A percentile compares a stretch with the other conserved stretches of the same genome.
Conservation (phyloP, 139 green algal species). For the Raphidocelis subcapitata region DNA sequence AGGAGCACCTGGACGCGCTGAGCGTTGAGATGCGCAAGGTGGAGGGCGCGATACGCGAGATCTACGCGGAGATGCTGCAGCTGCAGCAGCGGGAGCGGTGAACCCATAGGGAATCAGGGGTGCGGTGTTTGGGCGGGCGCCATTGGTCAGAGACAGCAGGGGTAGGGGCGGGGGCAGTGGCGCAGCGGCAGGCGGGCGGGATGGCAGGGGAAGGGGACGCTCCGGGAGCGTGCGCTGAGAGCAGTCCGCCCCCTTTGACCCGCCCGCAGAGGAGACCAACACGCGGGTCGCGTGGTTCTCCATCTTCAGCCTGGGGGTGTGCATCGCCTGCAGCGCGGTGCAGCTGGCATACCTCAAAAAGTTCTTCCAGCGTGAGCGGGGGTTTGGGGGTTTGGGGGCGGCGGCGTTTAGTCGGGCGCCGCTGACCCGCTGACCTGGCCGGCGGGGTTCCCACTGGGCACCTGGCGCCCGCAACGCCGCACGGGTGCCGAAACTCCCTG, state of each 20-base stretch:
- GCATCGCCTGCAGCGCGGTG: conserved; percentile 61
- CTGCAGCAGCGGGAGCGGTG: conserved; percentile 77
- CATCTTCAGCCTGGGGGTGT: conserved; percentile 77
- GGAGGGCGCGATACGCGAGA: conserved; percentile 67
- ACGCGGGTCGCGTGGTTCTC: conserved; percentile 79
- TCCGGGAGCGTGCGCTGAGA: no score
- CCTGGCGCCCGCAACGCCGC: no score
- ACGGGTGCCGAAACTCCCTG: no score
- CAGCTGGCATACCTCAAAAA: conserved; percentile 85
- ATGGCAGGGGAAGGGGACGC: no score
- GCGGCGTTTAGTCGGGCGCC: no score
- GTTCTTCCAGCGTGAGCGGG: conserved; percentile 68
- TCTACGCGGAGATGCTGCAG: conserved; percentile 81
- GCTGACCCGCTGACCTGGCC: no score
- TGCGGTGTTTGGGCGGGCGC: background rate
- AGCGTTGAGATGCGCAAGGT: conserved; percentile 77
- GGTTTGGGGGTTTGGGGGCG: no score
- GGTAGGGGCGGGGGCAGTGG: background rate
- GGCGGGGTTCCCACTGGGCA: no score
- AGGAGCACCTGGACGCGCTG: conserved; percentile 89
- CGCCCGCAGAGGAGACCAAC: conserved; percentile 84
- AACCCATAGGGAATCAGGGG: conserved; percentile 53
- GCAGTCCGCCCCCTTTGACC: no score
- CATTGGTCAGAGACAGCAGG: background rate
- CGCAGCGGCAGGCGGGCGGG: no score